A percentile compares a stretch with the other conserved stretches of the same genome.
These are phyloP conservation scores for Casaregolazyma lundiana DNA, from an alignment of 1,139 yeast genomes.

Conservation along the genomic window DNA sequence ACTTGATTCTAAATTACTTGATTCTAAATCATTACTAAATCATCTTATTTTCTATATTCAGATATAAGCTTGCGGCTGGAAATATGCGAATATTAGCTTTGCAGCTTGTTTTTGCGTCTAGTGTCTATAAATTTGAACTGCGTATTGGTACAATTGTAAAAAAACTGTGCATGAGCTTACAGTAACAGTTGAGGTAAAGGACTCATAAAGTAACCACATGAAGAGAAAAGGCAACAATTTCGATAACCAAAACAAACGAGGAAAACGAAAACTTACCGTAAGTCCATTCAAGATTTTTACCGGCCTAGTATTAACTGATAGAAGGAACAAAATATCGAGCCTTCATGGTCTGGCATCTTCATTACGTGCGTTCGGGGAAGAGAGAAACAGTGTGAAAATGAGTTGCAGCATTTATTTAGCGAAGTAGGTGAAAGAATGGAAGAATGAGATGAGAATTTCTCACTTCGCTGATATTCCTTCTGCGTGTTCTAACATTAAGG, in stretches of 20 bases:
- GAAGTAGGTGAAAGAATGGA: conserved; percentile 33
- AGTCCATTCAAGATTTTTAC: conserved; percentile 1
- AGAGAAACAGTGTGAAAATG: conserved; percentile 71
- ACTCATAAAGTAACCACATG: not conserved
- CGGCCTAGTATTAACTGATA: conserved; percentile 2
- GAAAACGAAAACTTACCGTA: not conserved
- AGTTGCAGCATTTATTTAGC: conserved; percentile 57
- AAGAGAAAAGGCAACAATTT: not conserved
- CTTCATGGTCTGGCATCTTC: conserved; percentile 76
- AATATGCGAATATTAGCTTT: too few relatives aligned
- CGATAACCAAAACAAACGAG: not conserved
- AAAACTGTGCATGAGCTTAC: too few relatives aligned
- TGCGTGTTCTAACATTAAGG: conserved; percentile 16
- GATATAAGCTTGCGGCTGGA: too few relatives aligned
- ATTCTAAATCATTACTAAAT: too few relatives aligned
- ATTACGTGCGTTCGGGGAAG: conserved; percentile 80
- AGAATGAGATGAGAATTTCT: not conserved
- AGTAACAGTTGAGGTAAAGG: too few relatives aligned
- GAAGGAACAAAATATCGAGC: conserved; percentile 45
- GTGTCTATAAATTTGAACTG: too few relatives aligned
- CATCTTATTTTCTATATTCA: too few relatives aligned
- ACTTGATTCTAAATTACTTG: too few relatives aligned
- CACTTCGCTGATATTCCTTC: not conserved
- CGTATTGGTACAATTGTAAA: too few relatives aligned
- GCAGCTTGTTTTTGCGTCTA: too few relatives aligned